Base-by-base conservation (phyloP, 768 basidiomycete species). In the Porphyrellus cyaneotinctus region DNA sequence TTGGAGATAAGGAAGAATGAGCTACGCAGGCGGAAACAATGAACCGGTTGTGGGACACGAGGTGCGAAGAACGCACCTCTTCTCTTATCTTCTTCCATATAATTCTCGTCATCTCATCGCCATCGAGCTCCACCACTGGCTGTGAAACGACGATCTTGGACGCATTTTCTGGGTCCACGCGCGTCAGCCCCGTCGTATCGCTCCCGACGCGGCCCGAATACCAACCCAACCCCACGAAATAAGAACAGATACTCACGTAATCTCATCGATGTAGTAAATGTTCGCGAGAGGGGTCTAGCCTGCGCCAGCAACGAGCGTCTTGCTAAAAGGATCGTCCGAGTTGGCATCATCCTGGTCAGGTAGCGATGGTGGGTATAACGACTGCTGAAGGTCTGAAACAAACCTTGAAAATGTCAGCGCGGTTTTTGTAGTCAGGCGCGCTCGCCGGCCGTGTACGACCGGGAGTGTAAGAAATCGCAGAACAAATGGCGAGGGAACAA, bases 71-170 rank as follows among this genome's bases (percentile, higher is more conserved):
- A 72, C 81, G 54, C 51, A 92, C 93, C 83, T 97, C 92, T 64
- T 97, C 89, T 52, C 91, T 79, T 65, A 95, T 94, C 78, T 93
- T 93, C 82, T 93, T 94, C 93, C 91, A 97, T 69, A 98, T 99
- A 65, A 99, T 97, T 60, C 95, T 79, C 31, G 95, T 99, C 95
- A 98, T 98, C 75, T 99, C 95, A 72, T 97, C 95, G 43, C 94
- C 94, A 69, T 97, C 94, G 47, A 97, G 82, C 74, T 97, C 94
- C 43, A 97, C 93, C 42, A 97, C 82, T 7, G 93, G 93, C 64
- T 94, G 93, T 65, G 80, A 75, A 45, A 94, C 93, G 26, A 78
- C 79, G 64, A 97, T 95, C 69, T 87, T 89, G 23, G 61, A 49
- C 15, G 54, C 46, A 43, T 64, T 64, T 53, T 65, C 70, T 70